These are phyloP conservation scores for Leptomonas seymouri DNA, from an alignment of 208 protist species.

Conservation along the genomic window DNA sequence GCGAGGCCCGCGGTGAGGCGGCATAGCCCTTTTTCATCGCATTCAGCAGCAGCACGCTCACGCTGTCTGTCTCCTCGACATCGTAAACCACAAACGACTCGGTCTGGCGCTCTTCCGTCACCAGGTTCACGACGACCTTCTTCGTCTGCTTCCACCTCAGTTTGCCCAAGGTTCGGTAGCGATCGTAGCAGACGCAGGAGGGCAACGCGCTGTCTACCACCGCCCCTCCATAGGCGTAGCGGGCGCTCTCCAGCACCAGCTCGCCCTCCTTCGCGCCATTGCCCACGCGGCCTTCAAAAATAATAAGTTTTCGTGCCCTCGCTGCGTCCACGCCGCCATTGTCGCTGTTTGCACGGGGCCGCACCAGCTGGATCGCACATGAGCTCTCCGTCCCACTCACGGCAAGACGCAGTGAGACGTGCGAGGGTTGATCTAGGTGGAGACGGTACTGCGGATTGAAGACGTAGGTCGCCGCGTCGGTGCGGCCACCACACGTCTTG, in stretches of 20 bases:
- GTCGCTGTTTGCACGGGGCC: constrained; percentile 34
- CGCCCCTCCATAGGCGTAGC: constrained; percentile 65
- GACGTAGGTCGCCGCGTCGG: constrained; percentile 59
- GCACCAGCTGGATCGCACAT: constrained; percentile 46
- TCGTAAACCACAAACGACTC: constrained; percentile 41
- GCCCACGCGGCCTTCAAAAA: constrained; percentile 47
- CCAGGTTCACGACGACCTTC: constrained; percentile 41
- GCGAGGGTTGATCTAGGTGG: constrained; percentile 52
- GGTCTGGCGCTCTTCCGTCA: constrained; percentile 5
- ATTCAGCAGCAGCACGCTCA: constrained; percentile 40
- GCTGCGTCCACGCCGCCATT: not conserved
- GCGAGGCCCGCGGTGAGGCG: constrained; percentile 27
- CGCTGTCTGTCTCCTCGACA: constrained; percentile 42
- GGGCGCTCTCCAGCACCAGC: constrained; percentile 52
- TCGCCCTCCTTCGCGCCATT: constrained; percentile 42
- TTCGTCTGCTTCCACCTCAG: constrained; percentile 34
- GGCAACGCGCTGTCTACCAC: constrained; percentile 73
- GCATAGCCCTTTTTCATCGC: constrained; percentile 45
- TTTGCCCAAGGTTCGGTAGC: constrained; percentile 51
- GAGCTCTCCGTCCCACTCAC: constrained; percentile 34
- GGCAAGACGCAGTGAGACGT: constrained; percentile 60
- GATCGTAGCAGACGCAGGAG: constrained; percentile 57
- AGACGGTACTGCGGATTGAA: constrained; percentile 81
- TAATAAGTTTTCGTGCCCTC: constrained; percentile 22
- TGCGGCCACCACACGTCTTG: constrained; percentile 74